Percentiles rank a stretch among this genome's conserved stretches.
phyloP scores from a whole-genome alignment of 805 yeast genomes.

The Teunomyces atbi region DNA sequence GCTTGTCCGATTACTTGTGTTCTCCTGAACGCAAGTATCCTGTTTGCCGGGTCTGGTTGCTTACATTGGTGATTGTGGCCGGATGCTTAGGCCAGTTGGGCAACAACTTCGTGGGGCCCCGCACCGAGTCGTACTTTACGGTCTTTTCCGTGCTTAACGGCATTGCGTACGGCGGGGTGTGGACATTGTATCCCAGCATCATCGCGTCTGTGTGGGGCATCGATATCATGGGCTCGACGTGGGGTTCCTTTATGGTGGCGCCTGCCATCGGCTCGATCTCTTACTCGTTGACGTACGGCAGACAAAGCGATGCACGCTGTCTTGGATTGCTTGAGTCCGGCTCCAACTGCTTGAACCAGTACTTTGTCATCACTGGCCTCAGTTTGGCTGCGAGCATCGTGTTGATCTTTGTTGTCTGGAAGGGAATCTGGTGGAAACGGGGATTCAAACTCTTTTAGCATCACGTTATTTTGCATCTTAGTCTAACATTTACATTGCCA shows the following conservation, averaged over 20 bases:
- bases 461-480: neutral
- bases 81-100: conserved; percentile 34
- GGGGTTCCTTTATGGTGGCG: conserved; percentile 87
- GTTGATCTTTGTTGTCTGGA: conserved; percentile 27
- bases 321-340: conserved; percentile 2
- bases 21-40: conserved; percentile 25
- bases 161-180: conserved; percentile 73
- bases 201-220: conserved; percentile 85
- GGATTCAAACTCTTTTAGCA: conserved; percentile 25
- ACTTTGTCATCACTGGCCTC: conserved; percentile 25
- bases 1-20: conserved; percentile 59
- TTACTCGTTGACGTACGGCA: conserved; percentile 70
- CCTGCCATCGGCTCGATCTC: conserved; percentile 79
- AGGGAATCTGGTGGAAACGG: conserved; percentile 27
- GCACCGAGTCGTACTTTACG: conserved; percentile 7
- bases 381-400: conserved; percentile 25
- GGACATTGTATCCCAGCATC: conserved; percentile 83
- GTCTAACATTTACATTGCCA: conserved; percentile 1
- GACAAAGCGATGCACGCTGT: conserved; percentile 50
- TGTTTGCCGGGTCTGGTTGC: conserved; percentile 33
- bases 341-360: conserved; percentile 22
- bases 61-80: conserved; percentile 22
- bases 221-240: conserved; percentile 84
- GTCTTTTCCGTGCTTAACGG: conserved; percentile 57
- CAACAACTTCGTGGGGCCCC: conserved; percentile 4